These are phyloP conservation scores for Mycena maculata DNA, from an alignment of 768 basidiomycete genomes.

Conservation along the genomic window DNA sequence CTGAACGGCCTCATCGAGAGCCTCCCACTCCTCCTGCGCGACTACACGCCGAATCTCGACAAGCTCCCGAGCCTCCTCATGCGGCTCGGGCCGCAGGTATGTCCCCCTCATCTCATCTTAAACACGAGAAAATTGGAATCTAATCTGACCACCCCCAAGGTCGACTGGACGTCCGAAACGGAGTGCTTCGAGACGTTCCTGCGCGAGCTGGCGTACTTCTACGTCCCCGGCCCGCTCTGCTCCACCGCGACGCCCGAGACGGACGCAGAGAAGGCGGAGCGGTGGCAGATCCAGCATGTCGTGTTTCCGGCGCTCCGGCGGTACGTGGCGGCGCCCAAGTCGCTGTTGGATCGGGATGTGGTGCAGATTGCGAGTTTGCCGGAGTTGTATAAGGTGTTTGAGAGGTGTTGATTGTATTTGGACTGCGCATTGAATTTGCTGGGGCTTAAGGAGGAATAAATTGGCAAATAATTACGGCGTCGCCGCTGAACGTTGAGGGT, in stretches of 20 bases:
- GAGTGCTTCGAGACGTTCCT: conserved; percentile 90
- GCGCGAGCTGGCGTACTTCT: conserved; percentile 92
- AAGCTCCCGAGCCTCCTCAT: conserved; percentile 91
- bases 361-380: conserved; percentile 91
- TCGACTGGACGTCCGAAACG: conserved; percentile 87
- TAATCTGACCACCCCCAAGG: conserved; percentile 58
- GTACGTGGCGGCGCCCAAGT: conserved; percentile 77
- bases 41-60: conserved; percentile 91
- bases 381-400: conserved; percentile 94
- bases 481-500: too few species aligned
- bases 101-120: background rate
- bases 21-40: conserved; percentile 85
- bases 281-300: conserved; percentile 92
- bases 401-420: conserved; percentile 72
- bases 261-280: conserved; percentile 55
- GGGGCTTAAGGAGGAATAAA: too few species aligned
- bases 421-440: too few species aligned
- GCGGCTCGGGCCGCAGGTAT: conserved; percentile 91
- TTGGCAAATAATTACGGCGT: too few species aligned
- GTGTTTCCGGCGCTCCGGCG: conserved; percentile 88
- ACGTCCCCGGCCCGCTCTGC: conserved; percentile 71
- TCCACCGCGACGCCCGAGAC: conserved; percentile 35
- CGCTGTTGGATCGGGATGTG: conserved; percentile 76
- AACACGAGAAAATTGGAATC: too few species aligned
- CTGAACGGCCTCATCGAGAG: conserved; percentile 75